phyloP scores from a whole-genome alignment of 2,329 filamentous ascomycete genomes.

The Parasarocladium wereldwijsianum region DNA sequence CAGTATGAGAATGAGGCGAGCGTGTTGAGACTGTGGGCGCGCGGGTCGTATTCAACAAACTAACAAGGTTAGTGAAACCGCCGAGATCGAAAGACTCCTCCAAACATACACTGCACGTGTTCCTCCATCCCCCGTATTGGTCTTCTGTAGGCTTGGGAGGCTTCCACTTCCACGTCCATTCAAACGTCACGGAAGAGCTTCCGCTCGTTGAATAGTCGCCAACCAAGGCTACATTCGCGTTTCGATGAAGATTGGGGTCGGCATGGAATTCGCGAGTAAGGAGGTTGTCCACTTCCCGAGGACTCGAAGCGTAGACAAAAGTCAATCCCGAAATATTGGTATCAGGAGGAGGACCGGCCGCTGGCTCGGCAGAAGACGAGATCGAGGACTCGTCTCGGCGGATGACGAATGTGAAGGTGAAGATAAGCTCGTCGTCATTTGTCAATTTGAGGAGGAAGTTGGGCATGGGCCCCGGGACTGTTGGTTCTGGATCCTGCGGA shows the following conservation, averaged over 20 bases:
- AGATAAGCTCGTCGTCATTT: constrained; percentile 84
- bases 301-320: constrained; percentile 76
- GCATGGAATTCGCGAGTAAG: constrained; percentile 93
- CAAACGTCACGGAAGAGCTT: constrained; percentile 71
- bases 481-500: constrained; percentile 70
- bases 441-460: constrained; percentile 73
- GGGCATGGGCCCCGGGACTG: constrained; percentile 34
- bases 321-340: constrained; percentile 79
- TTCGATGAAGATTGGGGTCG: constrained; percentile 94
- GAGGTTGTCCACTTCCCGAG: constrained; percentile 80
- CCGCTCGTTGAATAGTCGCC: constrained; percentile 80
- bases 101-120: constrained; percentile 66
- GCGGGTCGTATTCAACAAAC: constrained; percentile 95
- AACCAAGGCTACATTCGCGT: constrained; percentile 88
- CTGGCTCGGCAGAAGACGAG: constrained; percentile 23
- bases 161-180: constrained; percentile 96
- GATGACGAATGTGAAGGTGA: constrained; percentile 84
- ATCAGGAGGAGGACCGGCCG: constrained; percentile 28
- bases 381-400: constrained; percentile 27
- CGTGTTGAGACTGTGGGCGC: constrained; percentile 76
- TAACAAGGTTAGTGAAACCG: constrained; percentile 20
- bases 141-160: constrained; percentile 74
- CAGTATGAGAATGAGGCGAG: constrained; percentile 91
- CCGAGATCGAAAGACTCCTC: not conserved
- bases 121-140: constrained; percentile 83